Base-by-base conservation (phyloP, 1,284 basidiomycete species). In the Stereum hirsutum region DNA sequence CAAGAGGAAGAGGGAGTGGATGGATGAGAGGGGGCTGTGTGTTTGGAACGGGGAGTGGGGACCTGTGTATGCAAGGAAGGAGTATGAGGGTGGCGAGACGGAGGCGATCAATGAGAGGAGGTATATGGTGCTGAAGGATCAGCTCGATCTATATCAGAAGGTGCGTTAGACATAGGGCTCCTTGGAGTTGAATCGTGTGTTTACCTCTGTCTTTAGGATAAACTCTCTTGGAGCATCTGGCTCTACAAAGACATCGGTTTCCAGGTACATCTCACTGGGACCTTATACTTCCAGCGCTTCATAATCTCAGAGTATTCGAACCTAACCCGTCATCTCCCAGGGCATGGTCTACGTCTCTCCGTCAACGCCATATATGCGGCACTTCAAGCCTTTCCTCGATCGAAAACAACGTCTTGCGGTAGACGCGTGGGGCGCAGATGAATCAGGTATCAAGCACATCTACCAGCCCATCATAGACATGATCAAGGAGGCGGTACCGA, bases 241-340 rank as follows among this genome's bases (percentile, higher is more conserved):
- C 60, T 87, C 14, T 90, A 87, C 70, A 90, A 89, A 57, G 83
- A 89, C 57, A 85, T 89, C 46, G 86, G 87, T 2, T 89, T 84
- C 67, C 86, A 89, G 57, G 80, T n/a, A n/a, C n/a, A n/a, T n/a
- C n/a, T n/a, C n/a, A n/a, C n/a, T n/a, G n/a, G n/a, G n/a, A n/a
- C n/a, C n/a, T n/a, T n/a, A n/a, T n/a, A n/a, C n/a, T n/a, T n/a
- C n/a, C n/a, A n/a, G n/a, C n/a, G n/a, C n/a, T n/a, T n/a, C n/a
- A n/a, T n/a, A n/a, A n/a, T n/a, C n/a, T n/a, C n/a, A n/a, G n/a
- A n/a, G n/a, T n/a, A n/a, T n/a, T n/a, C n/a, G n/a, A n/a, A n/a
- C n/a, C n/a, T n/a, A n/a, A n/a, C n/a, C n/a, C n/a, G n/a, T n/a
- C n/a, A n/a, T n/a, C n/a, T n/a, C n/a, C n/a, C n/a, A 89, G 58